These are phyloP conservation scores for Urochloa ruziziensis DNA, from an alignment of 176 grass and related monocot species.

Conservation along the genomic window DNA sequence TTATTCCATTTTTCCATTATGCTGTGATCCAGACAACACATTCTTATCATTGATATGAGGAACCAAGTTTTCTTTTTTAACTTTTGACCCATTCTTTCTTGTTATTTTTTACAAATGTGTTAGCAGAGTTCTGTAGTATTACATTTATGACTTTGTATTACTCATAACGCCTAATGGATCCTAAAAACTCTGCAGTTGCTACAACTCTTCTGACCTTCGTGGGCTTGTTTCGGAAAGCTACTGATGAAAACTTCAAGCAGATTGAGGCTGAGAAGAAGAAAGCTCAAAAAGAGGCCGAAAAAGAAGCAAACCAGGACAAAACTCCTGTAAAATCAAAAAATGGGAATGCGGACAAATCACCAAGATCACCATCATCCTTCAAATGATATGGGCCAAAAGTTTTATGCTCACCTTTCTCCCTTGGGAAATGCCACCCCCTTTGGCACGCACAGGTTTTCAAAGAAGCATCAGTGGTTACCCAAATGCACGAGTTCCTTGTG, in stretches of 20 bases:
- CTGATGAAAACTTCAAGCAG: constrained; percentile 85
- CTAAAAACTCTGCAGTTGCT: constrained; percentile 64
- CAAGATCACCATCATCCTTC: constrained; percentile 37
- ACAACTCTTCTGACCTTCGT: constrained; percentile 83
- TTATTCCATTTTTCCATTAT: constrained; percentile 1
- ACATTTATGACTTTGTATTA: neutral
- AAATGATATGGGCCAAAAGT: constrained; percentile 21
- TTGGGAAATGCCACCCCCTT: neutral
- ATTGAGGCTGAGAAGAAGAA: constrained; percentile 84
- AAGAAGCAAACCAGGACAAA: constrained; percentile 55
- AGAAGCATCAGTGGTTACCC: constrained; percentile 8
- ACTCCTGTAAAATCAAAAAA: constrained; percentile 51
- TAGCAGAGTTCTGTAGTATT: neutral
- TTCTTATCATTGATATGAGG: constrained; percentile 4
- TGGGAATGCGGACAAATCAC: constrained; percentile 40
- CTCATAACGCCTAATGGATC: neutral
- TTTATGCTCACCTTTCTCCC: neutral
- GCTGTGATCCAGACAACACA: constrained; percentile 1
- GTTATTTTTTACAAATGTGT: neutral
- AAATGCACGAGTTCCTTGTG: constrained; percentile 33
- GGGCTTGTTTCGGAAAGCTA: constrained; percentile 64
- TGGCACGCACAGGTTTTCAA: constrained; percentile 22
- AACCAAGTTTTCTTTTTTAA: neutral
- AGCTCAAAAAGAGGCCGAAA: constrained; percentile 82
- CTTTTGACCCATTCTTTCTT: neutral